Conservation (phyloP, 2,329 filamentous ascomycete genomes). For the Aspergillus alliaceus region DNA sequence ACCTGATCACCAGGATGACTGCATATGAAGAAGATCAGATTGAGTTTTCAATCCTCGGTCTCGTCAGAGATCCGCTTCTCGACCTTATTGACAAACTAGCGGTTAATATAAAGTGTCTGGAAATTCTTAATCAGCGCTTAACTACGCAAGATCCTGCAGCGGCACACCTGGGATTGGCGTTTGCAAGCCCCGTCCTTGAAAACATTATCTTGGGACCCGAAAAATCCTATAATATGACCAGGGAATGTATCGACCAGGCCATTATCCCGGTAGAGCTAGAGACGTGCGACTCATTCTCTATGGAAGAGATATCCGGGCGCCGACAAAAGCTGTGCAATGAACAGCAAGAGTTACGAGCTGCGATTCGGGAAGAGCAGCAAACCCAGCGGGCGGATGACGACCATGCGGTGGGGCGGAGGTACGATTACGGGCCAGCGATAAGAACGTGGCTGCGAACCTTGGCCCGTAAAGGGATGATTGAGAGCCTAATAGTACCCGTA, state of each 20-base stretch:
- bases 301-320: slow-evolving; percentile 32
- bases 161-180: background rate
- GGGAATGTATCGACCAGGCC: slow-evolving; percentile 33
- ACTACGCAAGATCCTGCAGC: background rate
- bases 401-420: slow-evolving; percentile 42
- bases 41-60: slow-evolving; percentile 74
- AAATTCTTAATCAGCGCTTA: slow-evolving; percentile 36
- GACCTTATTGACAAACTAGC: slow-evolving; percentile 46
- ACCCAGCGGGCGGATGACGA: slow-evolving; percentile 40
- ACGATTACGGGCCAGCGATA: slow-evolving; percentile 70
- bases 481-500: slow-evolving; percentile 25
- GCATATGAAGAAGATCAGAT: slow-evolving; percentile 65
- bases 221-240: slow-evolving; percentile 38
- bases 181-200: slow-evolving; percentile 12
- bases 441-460: slow-evolving; percentile 69
- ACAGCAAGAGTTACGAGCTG: slow-evolving; percentile 34
- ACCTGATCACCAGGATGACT: slow-evolving; percentile 67
- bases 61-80: slow-evolving; percentile 66
- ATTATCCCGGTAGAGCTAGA: slow-evolving; percentile 24
- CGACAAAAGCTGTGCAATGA: slow-evolving; percentile 27
- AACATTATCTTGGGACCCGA: slow-evolving; percentile 33
- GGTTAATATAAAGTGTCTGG: slow-evolving; percentile 47
- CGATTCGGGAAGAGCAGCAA: slow-evolving; percentile 43
- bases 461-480: slow-evolving; percentile 64
- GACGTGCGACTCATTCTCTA: slow-evolving; percentile 22